Evolutionary conservation across 176 grass and related monocot genomes (phyloP), one percentile per base, ranked within the genome.

Genomic region (Luzula sylvatica): DNA sequence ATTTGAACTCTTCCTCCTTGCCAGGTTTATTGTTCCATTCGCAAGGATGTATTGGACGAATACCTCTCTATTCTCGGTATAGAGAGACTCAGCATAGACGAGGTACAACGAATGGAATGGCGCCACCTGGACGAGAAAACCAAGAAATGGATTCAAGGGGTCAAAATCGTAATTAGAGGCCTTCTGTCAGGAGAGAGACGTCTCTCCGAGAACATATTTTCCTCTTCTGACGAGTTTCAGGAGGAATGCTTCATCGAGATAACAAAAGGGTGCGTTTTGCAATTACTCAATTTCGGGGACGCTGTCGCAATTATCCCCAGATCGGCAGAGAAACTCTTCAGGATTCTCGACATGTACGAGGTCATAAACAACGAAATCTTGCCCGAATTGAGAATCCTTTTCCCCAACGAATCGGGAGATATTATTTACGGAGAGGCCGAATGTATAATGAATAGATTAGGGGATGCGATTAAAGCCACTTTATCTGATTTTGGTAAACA

Each of bases 331-430:
- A 96, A 96, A 64, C 80, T 96, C 39, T 89, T 87, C 40, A 65
- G 81, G 15, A 82, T 96, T 15, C 67, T 96, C 26, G 85, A 89
- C 56, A 96, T 96, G 92, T 89, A 89, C 20, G 92, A 96, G 67
- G 92, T 78, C 1, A 74, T 96, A 22, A 64, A 64, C 16, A 72
- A 65, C 17, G 92, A 96, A 54, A 84, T 86, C 12, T 78, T 96
- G 26, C 90, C 81, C 18, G 78, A 96, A 23, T 61, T 89, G 9
- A 76, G 70, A 59, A 78, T 78, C 11, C 48, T 89, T 2, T 96
- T 79, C 75, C 73, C 73, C 29, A 76, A 66, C 13, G 73, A 70
- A 46, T 78, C 72, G 11, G 85, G 74, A 23, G 71, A 78, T 27
- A 71, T 80, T 28, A 87, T 96, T 26, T 79, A 81, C 64, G 35